A percentile compares a stretch with the other conserved stretches of the same genome.
Conservation (phyloP, 2,329 filamentous ascomycete species). For the Hypoxylon sp. region DNA sequence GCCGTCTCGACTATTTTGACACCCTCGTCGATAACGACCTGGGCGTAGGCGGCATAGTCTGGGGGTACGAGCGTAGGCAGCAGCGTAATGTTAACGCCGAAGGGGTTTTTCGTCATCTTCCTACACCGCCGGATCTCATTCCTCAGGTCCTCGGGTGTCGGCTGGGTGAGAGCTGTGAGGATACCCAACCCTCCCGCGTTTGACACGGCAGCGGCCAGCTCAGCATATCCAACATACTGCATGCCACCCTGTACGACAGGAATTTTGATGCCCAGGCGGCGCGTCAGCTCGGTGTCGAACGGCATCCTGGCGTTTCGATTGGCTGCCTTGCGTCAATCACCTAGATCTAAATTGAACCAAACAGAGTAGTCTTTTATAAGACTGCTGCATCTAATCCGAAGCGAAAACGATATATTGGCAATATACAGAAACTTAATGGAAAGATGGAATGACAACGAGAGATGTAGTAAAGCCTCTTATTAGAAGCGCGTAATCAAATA, state of each 20-base stretch:
- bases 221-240: slow-evolving; percentile 88
- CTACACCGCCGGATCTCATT: slow-evolving; percentile 92
- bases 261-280: slow-evolving; percentile 71
- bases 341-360: slow-evolving; percentile 6
- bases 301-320: slow-evolving; percentile 62
- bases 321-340: slow-evolving; percentile 36
- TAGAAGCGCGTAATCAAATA: slow-evolving; percentile 2
- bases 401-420: slow-evolving; percentile 13
- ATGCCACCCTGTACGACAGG: slow-evolving; percentile 89
- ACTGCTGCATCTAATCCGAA: not conserved
- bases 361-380: not conserved
- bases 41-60: slow-evolving; percentile 92
- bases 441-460: not conserved
- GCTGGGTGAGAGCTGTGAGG: slow-evolving; percentile 91
- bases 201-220: slow-evolving; percentile 81
- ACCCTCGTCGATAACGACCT: slow-evolving; percentile 93
- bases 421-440: slow-evolving; percentile 14
- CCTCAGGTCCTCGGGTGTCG: slow-evolving; percentile 90
- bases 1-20: slow-evolving; percentile 93
- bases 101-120: slow-evolving; percentile 82
- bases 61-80: slow-evolving; percentile 91
- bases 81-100: slow-evolving; percentile 95
- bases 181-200: slow-evolving; percentile 88
- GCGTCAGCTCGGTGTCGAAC: slow-evolving; percentile 70
- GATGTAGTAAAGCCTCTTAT: slow-evolving; percentile 6